Percentiles rank a stretch among this genome's conserved stretches.
phyloP scores from a whole-genome alignment of 176 grass and related monocot genomes.

The Tillandsia fasciculata region DNA sequence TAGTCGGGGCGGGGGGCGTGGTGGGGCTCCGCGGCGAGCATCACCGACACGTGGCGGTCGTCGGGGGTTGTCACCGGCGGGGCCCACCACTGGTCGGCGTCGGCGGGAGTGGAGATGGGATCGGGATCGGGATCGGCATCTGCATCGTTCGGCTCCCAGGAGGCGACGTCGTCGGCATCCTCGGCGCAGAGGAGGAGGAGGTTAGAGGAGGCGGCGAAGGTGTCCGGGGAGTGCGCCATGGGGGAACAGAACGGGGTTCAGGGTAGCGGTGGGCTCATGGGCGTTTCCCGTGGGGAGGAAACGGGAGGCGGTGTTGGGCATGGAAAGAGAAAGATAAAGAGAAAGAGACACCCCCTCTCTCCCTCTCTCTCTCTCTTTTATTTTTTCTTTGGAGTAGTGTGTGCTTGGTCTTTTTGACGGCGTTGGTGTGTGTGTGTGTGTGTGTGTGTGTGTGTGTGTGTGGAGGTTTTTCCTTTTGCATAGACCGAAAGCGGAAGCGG shows the following conservation, averaged over 20 bases:
- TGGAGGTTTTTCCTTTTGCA: too few species aligned
- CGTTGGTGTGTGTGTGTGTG: background rate
- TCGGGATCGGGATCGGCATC: background rate
- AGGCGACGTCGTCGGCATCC: constrained; percentile 23
- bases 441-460: too few species aligned
- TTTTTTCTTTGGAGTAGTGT: background rate
- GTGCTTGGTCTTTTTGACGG: constrained; percentile 19
- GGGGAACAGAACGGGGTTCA: background rate
- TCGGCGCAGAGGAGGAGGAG: constrained; percentile 40
- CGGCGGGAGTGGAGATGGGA: background rate
- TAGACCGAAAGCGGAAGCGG: too few species aligned
- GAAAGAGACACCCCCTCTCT: constrained; percentile 16
- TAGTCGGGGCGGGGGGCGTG: constrained; percentile 30
- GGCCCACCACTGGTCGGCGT: constrained; percentile 2
- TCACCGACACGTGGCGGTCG: constrained; percentile 3
- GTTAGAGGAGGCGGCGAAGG: constrained; percentile 13
- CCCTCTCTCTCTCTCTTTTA: background rate
- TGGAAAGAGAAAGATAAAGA: constrained; percentile 24
- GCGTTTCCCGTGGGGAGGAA: constrained; percentile 15
- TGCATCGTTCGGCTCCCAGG: constrained; percentile 4
- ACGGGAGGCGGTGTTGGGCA: constrained; percentile 20
- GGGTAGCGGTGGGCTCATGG: background rate
- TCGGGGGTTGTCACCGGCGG: background rate
- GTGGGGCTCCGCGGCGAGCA: constrained; percentile 24
- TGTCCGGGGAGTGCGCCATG: constrained; percentile 9